Percentiles rank a stretch among this genome's conserved stretches.
Evolutionary conservation across 345 rosid species (phyloP).

Genomic region (Pugionium cornutum): DNA sequence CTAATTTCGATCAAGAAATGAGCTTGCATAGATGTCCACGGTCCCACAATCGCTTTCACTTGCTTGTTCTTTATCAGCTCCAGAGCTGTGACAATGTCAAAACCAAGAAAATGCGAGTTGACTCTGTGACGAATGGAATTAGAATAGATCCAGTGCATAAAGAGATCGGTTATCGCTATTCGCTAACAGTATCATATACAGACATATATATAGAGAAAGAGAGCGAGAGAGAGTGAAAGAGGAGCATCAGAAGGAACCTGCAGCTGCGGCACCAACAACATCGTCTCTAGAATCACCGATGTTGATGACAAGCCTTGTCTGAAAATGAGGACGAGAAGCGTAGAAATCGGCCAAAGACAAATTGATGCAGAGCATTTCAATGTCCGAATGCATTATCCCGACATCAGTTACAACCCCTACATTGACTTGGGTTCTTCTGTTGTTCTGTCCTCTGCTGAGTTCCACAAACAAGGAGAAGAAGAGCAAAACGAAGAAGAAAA

Average conservation of each 20-base stretch:
- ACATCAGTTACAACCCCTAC: conserved; percentile 58
- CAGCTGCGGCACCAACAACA: conserved; percentile 56
- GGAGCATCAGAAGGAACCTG: conserved; percentile 43
- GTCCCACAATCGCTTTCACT: conserved; percentile 61
- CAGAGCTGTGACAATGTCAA: conserved; percentile 43
- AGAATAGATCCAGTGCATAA: too few species aligned
- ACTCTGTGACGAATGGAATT: background rate
- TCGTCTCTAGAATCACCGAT: conserved; percentile 46
- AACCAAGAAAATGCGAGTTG: background rate
- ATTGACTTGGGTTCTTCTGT: conserved; percentile 38
- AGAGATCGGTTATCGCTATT: too few species aligned
- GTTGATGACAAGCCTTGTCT: conserved; percentile 49
- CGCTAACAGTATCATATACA: too few species aligned
- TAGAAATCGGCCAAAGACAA: conserved; percentile 65
- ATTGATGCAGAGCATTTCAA: conserved; percentile 48
- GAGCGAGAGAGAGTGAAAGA: too few species aligned
- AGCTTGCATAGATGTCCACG: conserved; percentile 46
- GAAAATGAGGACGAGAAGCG: conserved; percentile 36
- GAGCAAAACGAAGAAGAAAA: background rate
- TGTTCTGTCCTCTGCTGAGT: conserved; percentile 29
- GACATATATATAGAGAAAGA: too few species aligned
- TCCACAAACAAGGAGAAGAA: background rate
- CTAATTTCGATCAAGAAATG: conserved; percentile 49
- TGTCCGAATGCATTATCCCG: conserved; percentile 27
- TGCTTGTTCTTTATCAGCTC: conserved; percentile 49